Evolutionary conservation across 202 grass and related monocot genomes (phyloP), one percentile per base, ranked within the genome.

Genomic region (Panicum hallii): DNA sequence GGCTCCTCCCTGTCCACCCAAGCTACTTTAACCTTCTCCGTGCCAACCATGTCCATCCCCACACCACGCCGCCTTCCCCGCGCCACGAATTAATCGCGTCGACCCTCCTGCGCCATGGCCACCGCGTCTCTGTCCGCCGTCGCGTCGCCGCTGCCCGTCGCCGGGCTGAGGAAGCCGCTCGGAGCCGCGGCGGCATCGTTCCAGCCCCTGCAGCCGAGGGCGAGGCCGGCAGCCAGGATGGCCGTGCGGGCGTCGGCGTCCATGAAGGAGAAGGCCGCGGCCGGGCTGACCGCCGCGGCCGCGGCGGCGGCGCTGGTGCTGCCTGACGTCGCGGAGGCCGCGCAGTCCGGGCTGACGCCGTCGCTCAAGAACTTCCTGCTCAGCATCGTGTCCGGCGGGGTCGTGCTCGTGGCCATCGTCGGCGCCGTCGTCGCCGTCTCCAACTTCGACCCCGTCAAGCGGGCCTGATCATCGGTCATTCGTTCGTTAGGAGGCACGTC

Each of bases 291-390:
- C 19, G 91, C 85, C 5, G 89, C 87, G 69, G 91, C 87, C 38
- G 13, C 89, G 32, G 80, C 89, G 34, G 83, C 94, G 9, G 94
- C 91, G 28, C 55, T 90, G 56, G 80, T 94, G 53, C 23, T 94
- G 22, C 94, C 94, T 17, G 94, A 94, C 72, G 69, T 91, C 17
- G 94, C 94, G 2, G 94, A 97, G 79, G 94, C 94, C 28, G 94
- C 91, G 9, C 72, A 78, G 54, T 50, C 84, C 34, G 34, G 34
- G 7, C 53, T 97, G 19, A 88, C 93, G 16, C 94, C 94, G 52
- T 97, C 94, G 65, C 89, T 97, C 45, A 97, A 97, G 87, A 97
- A 97, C 94, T 97, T 94, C 87, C 88, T 97, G 62, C 87, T 97
- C 71, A 97, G 94, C 87, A 94, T 97, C 62, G 89, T 90, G 9